Percentiles rank a stretch among this genome's conserved stretches.
Conservation (phyloP, 441 rosid genomes). For the Gossypium schwendimanii region DNA sequence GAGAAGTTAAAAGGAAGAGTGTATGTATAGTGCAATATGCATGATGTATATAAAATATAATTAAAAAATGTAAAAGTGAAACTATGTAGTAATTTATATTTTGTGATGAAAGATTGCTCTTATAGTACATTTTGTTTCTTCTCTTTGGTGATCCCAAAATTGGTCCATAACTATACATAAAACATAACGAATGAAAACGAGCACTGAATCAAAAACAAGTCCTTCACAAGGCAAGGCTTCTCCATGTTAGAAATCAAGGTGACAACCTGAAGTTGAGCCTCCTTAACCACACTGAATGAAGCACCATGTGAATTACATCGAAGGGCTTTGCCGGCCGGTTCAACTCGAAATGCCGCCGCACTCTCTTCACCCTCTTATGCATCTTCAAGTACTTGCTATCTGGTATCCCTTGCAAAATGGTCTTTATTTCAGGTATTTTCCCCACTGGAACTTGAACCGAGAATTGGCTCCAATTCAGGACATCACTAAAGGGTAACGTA, state of each 20-base stretch:
- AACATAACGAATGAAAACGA: neutral
- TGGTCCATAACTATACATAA: neutral
- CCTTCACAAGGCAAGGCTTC: neutral
- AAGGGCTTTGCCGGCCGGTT: slow-evolving; percentile 38
- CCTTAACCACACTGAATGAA: slow-evolving; percentile 39
- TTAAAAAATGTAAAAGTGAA: neutral
- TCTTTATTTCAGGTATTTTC: slow-evolving; percentile 36
- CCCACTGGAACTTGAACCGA: slow-evolving; percentile 30
- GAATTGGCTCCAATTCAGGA: slow-evolving; percentile 37
- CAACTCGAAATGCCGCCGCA: slow-evolving; percentile 32
- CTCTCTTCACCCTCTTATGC: slow-evolving; percentile 29
- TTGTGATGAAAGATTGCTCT: neutral
- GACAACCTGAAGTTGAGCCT: slow-evolving; percentile 30
- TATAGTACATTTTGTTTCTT: neutral
- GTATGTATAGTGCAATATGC: too few species aligned
- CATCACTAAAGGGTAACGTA: slow-evolving; percentile 40
- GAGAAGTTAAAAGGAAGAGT: too few species aligned
- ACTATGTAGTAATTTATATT: neutral
- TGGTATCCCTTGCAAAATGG: slow-evolving; percentile 23
- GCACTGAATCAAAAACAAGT: neutral
- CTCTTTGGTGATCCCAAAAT: neutral
- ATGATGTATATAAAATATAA: neutral
- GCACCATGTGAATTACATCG: slow-evolving; percentile 40
- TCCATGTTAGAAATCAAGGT: neutral
- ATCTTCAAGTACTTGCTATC: slow-evolving; percentile 26